Base-by-base conservation (phyloP, 257 asterid species). In the Petunia axillaris region DNA sequence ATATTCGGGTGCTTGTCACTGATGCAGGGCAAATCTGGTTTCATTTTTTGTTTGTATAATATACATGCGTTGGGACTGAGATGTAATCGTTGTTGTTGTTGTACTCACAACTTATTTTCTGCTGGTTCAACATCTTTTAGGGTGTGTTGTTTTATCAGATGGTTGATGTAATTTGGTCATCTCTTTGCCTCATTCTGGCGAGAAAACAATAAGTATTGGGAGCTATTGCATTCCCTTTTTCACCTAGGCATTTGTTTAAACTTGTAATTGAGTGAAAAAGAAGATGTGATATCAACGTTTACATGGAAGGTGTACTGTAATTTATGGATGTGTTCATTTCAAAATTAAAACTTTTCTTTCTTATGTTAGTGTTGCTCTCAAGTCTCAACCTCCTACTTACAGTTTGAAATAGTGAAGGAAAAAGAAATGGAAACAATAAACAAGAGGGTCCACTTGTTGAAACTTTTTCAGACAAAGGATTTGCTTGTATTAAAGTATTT, bases 41-140 rank as follows among this genome's bases (percentile, higher is more conserved):
- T 83, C 81, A 64, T 78, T 67, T 75, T 54, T 55, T 25, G 25
- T 25, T 10, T 75, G 15, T 62, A 73, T 48, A 73, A 50, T 50
- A 40, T 71, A 0, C 25, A 25, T 0, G 25, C 25, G 0, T 25
- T 25, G 25, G 25, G 25, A 25, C 25, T 25, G 25, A 25, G 25
- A 25, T 25, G 25, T 25, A 25, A 25, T 25, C 25, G 25, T 25
- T 25, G 0, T 25, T 25, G 25, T 25, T 25, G 25, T 25, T 25
- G 25, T 25, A 25, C 0, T 71, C 62, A 48, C 60, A 71, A 48
- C 44, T 71, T 71, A 5, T 71, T 71, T 48, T 35, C 62, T 73
- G 36, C 62, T 73, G 36, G 46, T 35, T 73, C 10, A 6, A 35
- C 60, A 53, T 48, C 77, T 50, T 8, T 71, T 35, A 71, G 44